Base-by-base conservation (phyloP, 148 eudicot species). In the Fagopyrum homotropicum region DNA sequence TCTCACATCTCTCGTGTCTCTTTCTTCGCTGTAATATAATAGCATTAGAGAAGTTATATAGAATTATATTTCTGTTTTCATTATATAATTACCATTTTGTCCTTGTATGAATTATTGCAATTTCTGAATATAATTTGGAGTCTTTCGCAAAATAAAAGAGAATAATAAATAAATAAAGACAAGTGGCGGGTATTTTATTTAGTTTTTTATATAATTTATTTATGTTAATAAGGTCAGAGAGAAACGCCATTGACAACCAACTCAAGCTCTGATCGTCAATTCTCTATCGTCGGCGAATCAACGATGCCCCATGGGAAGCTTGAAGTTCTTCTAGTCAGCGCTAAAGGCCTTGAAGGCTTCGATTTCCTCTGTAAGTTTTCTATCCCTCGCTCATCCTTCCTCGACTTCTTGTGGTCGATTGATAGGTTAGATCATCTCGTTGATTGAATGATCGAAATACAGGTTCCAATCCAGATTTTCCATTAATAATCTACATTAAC, bases 351-450 rank as follows among this genome's bases (percentile, higher is more conserved):
- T 9, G 75, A 73, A 51, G 45, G 30, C 61, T n/a, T 55, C 22
- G 75, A 73, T 73, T 73, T 73, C 61, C 75, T 73, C 75, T 73
- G 75, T 73, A 73, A 64, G 1, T 35, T 1, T 64, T 64, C 59
- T 54, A 54, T 64, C 29, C 16, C 40, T 26, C 9, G 44, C 43
- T 64, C 70, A 26, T 64, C 45, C 26, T 9, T 29, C 10, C 19
- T 17, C 68, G 19, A 54, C 3, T 54, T 54, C 19, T 54, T 54
- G 59, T 14, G 5, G n/a, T 54, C n/a, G 59, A 15, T 14, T 54
- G 15, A n/a, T 54, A 16, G 14, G 7, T 50, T 50, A 50, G 54
- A 10, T 50, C 14, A 14, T 14, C 9, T 10, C 54, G 54, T 7
- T 50, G 54, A 50, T 50, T 8, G 14, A 50, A 3, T 50, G 14